phyloP scores from a whole-genome alignment of 768 basidiomycete genomes.

The Pisolithus sp. region DNA sequence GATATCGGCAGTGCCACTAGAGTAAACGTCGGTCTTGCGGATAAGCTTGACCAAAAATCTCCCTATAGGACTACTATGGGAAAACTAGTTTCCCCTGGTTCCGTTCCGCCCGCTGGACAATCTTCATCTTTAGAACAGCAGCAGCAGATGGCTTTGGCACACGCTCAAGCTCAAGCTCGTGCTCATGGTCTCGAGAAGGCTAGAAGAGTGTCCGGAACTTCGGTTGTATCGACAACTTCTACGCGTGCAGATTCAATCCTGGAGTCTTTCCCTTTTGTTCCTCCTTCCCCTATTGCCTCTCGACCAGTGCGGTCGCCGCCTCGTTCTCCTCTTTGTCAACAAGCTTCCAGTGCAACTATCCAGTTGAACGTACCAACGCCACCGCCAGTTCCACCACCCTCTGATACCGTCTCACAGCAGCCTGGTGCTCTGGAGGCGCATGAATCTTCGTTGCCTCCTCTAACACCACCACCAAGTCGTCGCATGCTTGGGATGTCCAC shows the following conservation, averaged over 20 bases:
- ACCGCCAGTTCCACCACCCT: not conserved
- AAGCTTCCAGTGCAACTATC: conserved; percentile 34
- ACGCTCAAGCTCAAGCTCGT: conserved; percentile 54
- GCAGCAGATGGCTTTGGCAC: conserved; percentile 56
- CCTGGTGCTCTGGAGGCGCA: conserved; percentile 15
- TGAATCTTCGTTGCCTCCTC: conserved; percentile 29
- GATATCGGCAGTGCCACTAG: conserved; percentile 63
- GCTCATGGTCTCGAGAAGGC: conserved; percentile 42
- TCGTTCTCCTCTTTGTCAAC: conserved; percentile 63
- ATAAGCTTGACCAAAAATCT: conserved; percentile 35
- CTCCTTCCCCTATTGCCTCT: conserved; percentile 84
- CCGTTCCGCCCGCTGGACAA: conserved; percentile 18
- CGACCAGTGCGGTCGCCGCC: conserved; percentile 70
- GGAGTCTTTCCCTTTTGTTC: conserved; percentile 84
- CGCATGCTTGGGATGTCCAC: conserved; percentile 66
- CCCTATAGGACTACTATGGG: conserved; percentile 59
- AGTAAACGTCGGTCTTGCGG: conserved; percentile 53
- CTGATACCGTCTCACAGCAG: not conserved
- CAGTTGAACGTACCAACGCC: conserved; percentile 7
- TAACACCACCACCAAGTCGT: conserved; percentile 49
- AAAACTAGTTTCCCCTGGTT: conserved; percentile 47
- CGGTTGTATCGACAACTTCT: conserved; percentile 60
- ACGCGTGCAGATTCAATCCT: conserved; percentile 79
- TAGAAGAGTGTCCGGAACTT: conserved; percentile 57
- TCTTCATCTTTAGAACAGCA: conserved; percentile 49